Conservation (phyloP, 495 filamentous ascomycete species). For the Tuber microsphaerosporum region DNA sequence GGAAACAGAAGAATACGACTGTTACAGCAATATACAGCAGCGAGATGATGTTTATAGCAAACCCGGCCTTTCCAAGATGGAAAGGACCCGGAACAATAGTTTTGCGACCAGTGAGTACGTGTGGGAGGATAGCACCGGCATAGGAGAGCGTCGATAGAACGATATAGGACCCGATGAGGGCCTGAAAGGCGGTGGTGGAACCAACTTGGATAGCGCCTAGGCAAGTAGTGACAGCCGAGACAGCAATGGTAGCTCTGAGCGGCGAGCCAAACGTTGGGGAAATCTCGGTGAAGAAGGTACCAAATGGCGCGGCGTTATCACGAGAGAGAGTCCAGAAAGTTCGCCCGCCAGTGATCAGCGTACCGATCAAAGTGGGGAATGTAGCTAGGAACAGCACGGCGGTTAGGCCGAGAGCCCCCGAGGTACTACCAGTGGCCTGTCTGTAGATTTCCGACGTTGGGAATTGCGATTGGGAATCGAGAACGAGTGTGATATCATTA, state of each 20-base stretch:
- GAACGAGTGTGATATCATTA: constrained; percentile 56
- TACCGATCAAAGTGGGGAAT: constrained; percentile 57
- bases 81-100: constrained; percentile 63
- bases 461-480: constrained; percentile 54
- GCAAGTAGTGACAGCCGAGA: constrained; percentile 55
- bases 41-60: constrained; percentile 52
- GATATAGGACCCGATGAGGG: constrained; percentile 67
- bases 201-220: constrained; percentile 72
- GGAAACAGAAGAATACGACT: constrained; percentile 69
- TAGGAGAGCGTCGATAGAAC: constrained; percentile 68
- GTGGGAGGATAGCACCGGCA: constrained; percentile 65
- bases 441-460: constrained; percentile 71
- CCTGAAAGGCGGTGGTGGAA: constrained; percentile 64
- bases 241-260: constrained; percentile 60
- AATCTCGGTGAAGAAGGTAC: constrained; percentile 47
- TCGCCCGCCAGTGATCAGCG: constrained; percentile 69
- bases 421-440: constrained; percentile 63
- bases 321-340: constrained; percentile 77
- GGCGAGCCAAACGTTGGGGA: constrained; percentile 55
- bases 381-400: constrained; percentile 60
- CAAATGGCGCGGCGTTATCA: constrained; percentile 59
- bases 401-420: constrained; percentile 47
- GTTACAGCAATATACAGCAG: constrained; percentile 62
- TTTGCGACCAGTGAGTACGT: constrained; percentile 58
- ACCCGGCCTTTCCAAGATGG: constrained; percentile 59